Evolutionary conservation across 73 alveolate genomes (phyloP), one percentile per base, ranked within the genome.

Genomic region (Blepharisma japonicum): DNA sequence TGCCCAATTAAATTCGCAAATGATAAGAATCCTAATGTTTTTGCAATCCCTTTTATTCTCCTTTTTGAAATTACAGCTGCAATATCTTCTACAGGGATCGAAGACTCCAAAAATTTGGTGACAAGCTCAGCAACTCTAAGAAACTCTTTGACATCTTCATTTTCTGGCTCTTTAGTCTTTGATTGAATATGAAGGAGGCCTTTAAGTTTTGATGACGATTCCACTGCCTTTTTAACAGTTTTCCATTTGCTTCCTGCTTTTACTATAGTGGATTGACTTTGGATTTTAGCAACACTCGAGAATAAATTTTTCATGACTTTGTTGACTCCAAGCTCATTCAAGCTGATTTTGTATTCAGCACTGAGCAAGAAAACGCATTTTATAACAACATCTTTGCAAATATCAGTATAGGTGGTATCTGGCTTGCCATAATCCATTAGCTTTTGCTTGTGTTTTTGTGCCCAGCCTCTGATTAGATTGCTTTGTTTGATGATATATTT

Each of bases 221-320:
- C 23, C 74, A 61, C 11, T 14, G 74, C 74, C 2, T 61, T 39
- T 61, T 61, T n/a, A 2, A 61, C 74, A 61, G 38, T 25, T 25
- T 61, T 61, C 74, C 74, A 61, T 61, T 61, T 61, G 4, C 74
- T 61, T 2, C 49, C 74, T 0, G 23, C 47, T 25, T 61, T 61
- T 25, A 5, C n/a, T 14, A 8, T 11, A 1, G 50, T 9, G 2
- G 18, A 0, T 53, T 53, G n/a, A 3, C 23, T 20, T 61, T 61
- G 74, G 46, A 11, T 39, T 25, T 61, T 61, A 14, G 74, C 74
- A 2, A 61, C 23, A 9, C 18, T 61, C 3, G n/a, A 14, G 50
- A 61, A 8, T n/a, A 61, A 39, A 25, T 61, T 61, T 61, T 61
- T 61, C 74, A 61, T 61, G 5, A 61, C 74, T 61, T 61, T 61